Base-by-base conservation (phyloP, 2,329 filamentous ascomycete species). In the Penicillium sp. region DNA sequence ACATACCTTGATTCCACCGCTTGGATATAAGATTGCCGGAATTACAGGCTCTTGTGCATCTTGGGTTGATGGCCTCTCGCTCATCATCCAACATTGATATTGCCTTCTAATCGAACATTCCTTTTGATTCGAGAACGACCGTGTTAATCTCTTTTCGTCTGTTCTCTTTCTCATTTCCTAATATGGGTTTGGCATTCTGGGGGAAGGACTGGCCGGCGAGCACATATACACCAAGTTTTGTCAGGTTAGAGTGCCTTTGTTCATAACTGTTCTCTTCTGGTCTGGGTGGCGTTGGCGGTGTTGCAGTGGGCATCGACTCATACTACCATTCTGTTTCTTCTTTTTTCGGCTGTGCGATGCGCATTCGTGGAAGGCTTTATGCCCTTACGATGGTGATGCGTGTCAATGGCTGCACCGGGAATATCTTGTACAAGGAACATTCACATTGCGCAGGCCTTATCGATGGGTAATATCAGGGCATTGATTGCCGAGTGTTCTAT, bases 1-100 rank as follows among this genome's bases (percentile, higher is more conserved):
- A 48, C 84, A 90, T 64, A 93, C 83, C 21, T 75, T 98, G 45
- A 86, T 97, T 53, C 88, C 91, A 36, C 93, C 93, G 8, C 77
- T 86, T 52, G 91, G 91, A 33, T 96, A 93, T 69, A 87, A 77
- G 51, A 84, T 97, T 59, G 90, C 86, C 46, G 93, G 93, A 43
- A 77, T 97, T 48, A 85, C 87, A 8, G 93, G 93, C 41, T 87
- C 86, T 36, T 87, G 82, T 58, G 88, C 77, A 25, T 63, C 78
- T 33, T 94, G 87, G 87, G 71, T 96, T 15, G 88, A 95, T 62
- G 86, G 86, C 3, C 87, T 96, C 63, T 84, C 86, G 7, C 74
- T 95, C 41, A 81, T 97, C 56, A 86, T 89, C 56, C 81, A 80
- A 33, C 76, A 81, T 54, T 87, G 66, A 39, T 17, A n/a, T 16